A percentile compares a stretch with the other conserved stretches of the same genome.
phyloP scores from a whole-genome alignment of 2,329 filamentous ascomycete genomes.

The Epichloe baconii region DNA sequence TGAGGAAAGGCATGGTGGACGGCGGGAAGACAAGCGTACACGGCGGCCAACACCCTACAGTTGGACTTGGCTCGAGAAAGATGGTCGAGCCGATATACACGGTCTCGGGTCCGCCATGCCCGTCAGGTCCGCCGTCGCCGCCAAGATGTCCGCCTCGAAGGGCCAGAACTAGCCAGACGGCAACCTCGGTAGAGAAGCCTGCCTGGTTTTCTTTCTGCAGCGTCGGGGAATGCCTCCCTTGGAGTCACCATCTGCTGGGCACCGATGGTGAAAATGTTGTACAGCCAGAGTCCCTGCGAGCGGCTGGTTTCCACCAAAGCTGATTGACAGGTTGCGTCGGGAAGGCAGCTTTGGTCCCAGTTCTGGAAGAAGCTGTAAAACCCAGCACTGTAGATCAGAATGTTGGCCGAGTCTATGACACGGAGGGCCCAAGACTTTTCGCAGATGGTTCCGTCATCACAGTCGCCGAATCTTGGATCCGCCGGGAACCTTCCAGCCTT shows the following conservation, averaged over 20 bases:
- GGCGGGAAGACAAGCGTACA: too few species aligned
- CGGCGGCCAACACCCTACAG: too few species aligned
- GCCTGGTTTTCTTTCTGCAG: too few species aligned
- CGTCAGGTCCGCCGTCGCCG: too few species aligned
- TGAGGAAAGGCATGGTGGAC: too few species aligned
- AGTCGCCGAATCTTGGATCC: conserved; percentile 8
- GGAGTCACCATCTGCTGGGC: conserved; percentile 12
- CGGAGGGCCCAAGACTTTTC: conserved; percentile 13
- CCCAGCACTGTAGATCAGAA: conserved; percentile 14
- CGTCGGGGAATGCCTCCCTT: too few species aligned
- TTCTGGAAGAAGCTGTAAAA: conserved; percentile 14
- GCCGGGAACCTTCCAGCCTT: conserved; percentile 4
- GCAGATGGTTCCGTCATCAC: conserved; percentile 7
- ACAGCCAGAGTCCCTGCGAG: conserved; percentile 9
- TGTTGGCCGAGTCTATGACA: conserved; percentile 6
- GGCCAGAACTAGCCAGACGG: too few species aligned
- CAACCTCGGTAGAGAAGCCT: too few species aligned
- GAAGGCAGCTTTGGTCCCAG: conserved; percentile 1
- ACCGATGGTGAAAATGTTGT: conserved; percentile 17
- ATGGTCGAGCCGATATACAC: too few species aligned
- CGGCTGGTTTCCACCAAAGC: conserved; percentile 9
- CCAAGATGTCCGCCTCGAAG: too few species aligned
- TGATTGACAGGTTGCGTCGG: conserved; percentile 12
- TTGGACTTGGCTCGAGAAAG: too few species aligned
- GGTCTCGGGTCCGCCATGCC: neutral